Base-by-base conservation (phyloP, 805 yeast genomes). In the Metschnikowia baotianmanensis region DNA sequence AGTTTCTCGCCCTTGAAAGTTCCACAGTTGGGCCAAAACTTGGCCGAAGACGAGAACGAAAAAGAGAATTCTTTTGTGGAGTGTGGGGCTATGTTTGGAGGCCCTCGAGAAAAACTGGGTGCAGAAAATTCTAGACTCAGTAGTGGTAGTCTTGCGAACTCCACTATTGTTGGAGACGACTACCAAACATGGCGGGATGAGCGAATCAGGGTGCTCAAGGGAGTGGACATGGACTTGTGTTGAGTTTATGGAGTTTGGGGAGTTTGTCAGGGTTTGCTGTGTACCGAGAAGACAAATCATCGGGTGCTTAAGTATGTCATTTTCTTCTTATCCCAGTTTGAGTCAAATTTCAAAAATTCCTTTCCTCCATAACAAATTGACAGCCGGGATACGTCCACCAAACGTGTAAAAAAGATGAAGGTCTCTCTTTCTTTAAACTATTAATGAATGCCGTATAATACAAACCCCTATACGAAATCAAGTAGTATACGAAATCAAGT, bases 101-200 rank as follows among this genome's bases (percentile, higher is more conserved):
- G 39, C 10, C 39, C 39, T 4, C 28, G n/a, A n/a, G 21, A 5
- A 11, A 18, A 17, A 5, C 6, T 18, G 10, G 26, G 24, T 19
- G 30, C 36, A 12, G 38, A 30, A 12, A 24, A 17, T 18, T 9
- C 35, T n/a, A 17, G 43, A 25, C 26, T 51, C 10, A 60, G 62
- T 39, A 41, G 50, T 13, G 47, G 45, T n/a, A 55, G 63, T 25
- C 47, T 61, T 24, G 70, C 69, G 26, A 63, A 60, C 31, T 66
- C 72, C 2, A 65, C 71, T 2, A 53, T 67, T 15, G 53, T 65
- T 23, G 69, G 69, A 4, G 72, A 65, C 29, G 74, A 69, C 23
- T 69, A 67, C 46, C 60, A 59, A 41, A 51, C 45, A 7, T 69
- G 75, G 75, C 55, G 71, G 35, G 61, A 60, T 17, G 72, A 66